Conservation (phyloP, 345 rosid genomes). For the Eucalyptus sp. region DNA sequence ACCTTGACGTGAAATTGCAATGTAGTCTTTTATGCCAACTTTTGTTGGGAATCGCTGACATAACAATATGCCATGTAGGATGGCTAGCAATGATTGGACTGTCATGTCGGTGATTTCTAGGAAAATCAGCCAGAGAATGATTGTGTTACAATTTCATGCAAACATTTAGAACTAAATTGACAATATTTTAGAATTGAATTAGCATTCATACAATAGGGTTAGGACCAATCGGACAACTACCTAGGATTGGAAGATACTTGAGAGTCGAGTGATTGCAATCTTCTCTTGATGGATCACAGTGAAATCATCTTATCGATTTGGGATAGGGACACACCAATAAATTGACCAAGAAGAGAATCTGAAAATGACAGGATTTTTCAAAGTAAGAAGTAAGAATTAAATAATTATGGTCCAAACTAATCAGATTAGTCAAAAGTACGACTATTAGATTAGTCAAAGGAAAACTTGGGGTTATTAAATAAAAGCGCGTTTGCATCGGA, state of each 20-base stretch:
- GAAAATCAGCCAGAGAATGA: accelerated
- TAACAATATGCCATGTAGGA: too few species aligned
- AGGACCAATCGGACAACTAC: neutral
- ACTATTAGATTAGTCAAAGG: neutral
- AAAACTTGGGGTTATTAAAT: neutral
- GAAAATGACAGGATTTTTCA: neutral
- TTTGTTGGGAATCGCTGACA: accelerated
- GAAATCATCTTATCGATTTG: neutral
- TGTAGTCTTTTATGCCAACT: too few species aligned
- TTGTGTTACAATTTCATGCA: neutral
- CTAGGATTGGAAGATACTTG: neutral
- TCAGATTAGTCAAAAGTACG: neutral
- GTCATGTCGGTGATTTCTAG: accelerated
- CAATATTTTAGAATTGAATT: neutral
- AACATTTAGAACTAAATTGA: neutral
- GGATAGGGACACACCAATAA: neutral
- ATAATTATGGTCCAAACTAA: neutral
- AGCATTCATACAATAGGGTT: neutral
- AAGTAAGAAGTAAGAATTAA: neutral
- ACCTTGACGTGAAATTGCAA: too few species aligned
- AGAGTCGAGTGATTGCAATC: neutral
- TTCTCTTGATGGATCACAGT: neutral
- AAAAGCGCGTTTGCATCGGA: neutral
- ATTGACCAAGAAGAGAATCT: neutral
- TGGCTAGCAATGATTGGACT: accelerated